A percentile compares a stretch with the other conserved stretches of the same genome.
These are phyloP conservation scores for Carpinus fangiana DNA, from an alignment of 306 rosid species.

Conservation along the genomic window DNA sequence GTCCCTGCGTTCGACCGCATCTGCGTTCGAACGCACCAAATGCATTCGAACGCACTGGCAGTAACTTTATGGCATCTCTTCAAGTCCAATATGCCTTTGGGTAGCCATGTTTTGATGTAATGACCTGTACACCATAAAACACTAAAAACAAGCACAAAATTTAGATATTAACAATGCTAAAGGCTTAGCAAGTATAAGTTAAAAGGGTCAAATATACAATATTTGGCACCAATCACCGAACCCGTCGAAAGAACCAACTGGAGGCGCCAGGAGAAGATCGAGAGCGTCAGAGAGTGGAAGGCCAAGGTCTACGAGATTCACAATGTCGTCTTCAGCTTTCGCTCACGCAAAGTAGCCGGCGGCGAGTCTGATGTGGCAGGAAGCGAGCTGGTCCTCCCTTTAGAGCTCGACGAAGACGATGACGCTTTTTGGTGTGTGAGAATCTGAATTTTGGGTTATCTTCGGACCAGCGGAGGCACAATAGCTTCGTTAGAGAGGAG, in stretches of 20 bases:
- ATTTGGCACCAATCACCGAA: too few species aligned
- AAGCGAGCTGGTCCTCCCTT: constrained; percentile 70
- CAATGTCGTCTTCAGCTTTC: constrained; percentile 83
- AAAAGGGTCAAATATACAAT: too few species aligned
- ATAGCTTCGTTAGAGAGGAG: constrained; percentile 79
- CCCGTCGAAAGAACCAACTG: constrained; percentile 82
- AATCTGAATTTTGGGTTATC: constrained; percentile 61
- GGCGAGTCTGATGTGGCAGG: constrained; percentile 68
- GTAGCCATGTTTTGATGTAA: too few species aligned
- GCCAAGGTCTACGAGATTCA: constrained; percentile 82
- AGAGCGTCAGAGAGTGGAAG: constrained; percentile 84
- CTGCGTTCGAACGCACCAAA: too few species aligned
- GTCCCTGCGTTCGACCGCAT: too few species aligned
- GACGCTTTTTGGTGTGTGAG: constrained; percentile 87
- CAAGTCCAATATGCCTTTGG: too few species aligned
- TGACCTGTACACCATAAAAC: too few species aligned
- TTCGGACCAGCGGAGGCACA: constrained; percentile 70
- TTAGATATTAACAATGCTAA: too few species aligned
- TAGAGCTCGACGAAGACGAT: constrained; percentile 92
- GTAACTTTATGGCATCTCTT: too few species aligned
- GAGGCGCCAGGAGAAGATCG: constrained; percentile 90
- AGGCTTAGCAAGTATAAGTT: too few species aligned
- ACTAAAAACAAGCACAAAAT: too few species aligned
- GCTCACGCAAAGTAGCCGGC: constrained; percentile 65
- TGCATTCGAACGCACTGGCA: too few species aligned